Percentiles rank a stretch among this genome's conserved stretches.
Conservation (phyloP, 805 yeast genomes). For the Saccharomycodes ludwigii region DNA sequence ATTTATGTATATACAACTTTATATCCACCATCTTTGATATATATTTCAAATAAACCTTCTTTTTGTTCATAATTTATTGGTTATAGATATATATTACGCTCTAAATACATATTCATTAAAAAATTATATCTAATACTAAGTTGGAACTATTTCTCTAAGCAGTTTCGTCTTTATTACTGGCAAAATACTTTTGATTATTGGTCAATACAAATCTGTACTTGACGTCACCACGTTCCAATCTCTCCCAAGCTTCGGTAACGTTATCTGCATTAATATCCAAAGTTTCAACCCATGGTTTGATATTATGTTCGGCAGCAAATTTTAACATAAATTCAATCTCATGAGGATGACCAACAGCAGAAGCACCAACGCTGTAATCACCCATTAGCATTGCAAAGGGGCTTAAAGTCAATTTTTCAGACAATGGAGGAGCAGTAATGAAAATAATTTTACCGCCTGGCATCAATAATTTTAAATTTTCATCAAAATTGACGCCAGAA, state of each 20-base stretch:
- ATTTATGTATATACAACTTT: no score
- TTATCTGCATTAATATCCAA: conserved; percentile 33
- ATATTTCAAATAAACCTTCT: conserved; percentile 1
- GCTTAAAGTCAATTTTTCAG: conserved; percentile 7
- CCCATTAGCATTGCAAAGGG: conserved; percentile 14
- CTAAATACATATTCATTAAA: no score
- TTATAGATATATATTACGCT: no score
- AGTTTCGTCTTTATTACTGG: no score
- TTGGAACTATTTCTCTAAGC: no score
- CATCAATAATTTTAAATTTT: conserved; percentile 18
- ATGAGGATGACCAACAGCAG: conserved; percentile 30
- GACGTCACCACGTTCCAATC: conserved; percentile 37
- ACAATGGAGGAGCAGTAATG: conserved; percentile 15
- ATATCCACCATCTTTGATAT: conserved; percentile 1
- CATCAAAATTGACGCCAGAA: conserved; percentile 26
- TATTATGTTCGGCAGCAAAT: conserved; percentile 32
- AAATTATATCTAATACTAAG: no score
- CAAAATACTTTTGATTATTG: conserved; percentile 30
- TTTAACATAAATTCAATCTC: conserved; percentile 37
- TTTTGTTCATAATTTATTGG: no score
- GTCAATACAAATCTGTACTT: conserved; percentile 43
- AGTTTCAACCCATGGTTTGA: conserved; percentile 42
- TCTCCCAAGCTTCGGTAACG: conserved; percentile 33
- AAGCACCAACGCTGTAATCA: conserved; percentile 20
- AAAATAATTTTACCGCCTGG: conserved; percentile 25